Evolutionary conservation across 805 yeast species (phyloP).

Genomic region (Yamadazyma scolyti): DNA sequence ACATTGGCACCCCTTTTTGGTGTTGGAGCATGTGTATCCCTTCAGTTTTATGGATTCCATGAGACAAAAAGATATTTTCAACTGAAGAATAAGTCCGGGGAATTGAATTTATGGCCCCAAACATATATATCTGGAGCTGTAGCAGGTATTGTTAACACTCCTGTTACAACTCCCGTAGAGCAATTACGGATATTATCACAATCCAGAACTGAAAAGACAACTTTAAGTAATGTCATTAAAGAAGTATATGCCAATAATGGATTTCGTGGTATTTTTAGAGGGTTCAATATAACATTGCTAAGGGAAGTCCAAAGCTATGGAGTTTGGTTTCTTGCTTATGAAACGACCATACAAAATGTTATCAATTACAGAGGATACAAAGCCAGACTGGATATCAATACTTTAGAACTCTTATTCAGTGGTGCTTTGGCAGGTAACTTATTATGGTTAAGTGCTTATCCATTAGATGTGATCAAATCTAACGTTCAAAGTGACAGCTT

Average conservation of each 20-base stretch:
- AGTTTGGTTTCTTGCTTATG: slow-evolving; percentile 68
- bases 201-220: slow-evolving; percentile 18
- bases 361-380: slow-evolving; percentile 29
- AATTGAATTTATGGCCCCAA: slow-evolving; percentile 50
- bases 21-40: slow-evolving; percentile 60
- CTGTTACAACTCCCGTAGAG: slow-evolving; percentile 63
- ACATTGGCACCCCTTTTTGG: slow-evolving; percentile 43
- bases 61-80: slow-evolving; percentile 60
- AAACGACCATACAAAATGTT: slow-evolving; percentile 45
- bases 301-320: slow-evolving; percentile 75
- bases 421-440: slow-evolving; percentile 72
- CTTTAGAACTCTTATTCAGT: slow-evolving; percentile 51
- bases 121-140: slow-evolving; percentile 60
- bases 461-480: slow-evolving; percentile 50
- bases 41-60: slow-evolving; percentile 69
- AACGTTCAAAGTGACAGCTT: slow-evolving; percentile 53
- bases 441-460: slow-evolving; percentile 56
- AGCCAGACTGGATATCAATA: slow-evolving; percentile 45
- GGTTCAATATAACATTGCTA: slow-evolving; percentile 48
- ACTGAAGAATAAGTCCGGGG: slow-evolving; percentile 20
- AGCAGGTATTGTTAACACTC: slow-evolving; percentile 65
- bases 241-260: slow-evolving; percentile 44
- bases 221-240: slow-evolving; percentile 25
- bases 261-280: slow-evolving; percentile 52
- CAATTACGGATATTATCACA: slow-evolving; percentile 63